Base-by-base conservation (phyloP, 768 basidiomycete species). In the Hygrophorus russula region DNA sequence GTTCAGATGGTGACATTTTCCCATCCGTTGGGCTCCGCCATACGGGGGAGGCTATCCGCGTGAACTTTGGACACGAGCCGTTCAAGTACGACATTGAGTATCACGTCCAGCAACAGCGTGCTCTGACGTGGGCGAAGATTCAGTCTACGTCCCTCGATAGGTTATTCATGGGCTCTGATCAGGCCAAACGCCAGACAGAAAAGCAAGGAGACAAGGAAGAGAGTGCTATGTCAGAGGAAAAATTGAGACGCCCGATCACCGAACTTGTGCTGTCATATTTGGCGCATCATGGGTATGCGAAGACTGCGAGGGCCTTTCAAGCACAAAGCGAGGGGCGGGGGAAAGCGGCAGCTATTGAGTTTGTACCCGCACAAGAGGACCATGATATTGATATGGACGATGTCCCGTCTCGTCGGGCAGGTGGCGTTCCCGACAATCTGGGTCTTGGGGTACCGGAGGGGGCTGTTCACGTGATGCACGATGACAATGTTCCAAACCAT, bases 51-150 rank as follows among this genome's bases (percentile, higher is more conserved):
- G 68, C 75, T 10, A 64, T 97, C 31, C 76, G 78, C 28, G 82
- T 81, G 54, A 97, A 98, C 65, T 93, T 98, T 58, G 90, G 90
- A 19, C 80, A 82, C 56, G 77, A 76, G 7, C 71, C 80, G 2
- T 98, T 97, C 74, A 73, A 69, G 52, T 97, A 78, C 59, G 92
- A 96, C 59, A 94, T 98, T 55, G 86, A 92, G 44, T 76, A 80
- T 38, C 78, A 93, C 53, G 83, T 87, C 12, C 79, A 80, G 49
- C 78, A 81, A 51, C 75, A 75, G 51, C 74, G 79, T 41, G 74
- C 78, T 45, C 60, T 56, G 5, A 73, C 75, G 2, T 90, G 88
- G 88, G 62, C 65, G 9, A 72, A 68, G 44, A 83, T 89, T 41
- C 70, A 82, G 51, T 63, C 61, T 37, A 77, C 74, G 1, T 68